Evolutionary conservation across 345 rosid species (phyloP).

Genomic region (Brassica nigra): DNA sequence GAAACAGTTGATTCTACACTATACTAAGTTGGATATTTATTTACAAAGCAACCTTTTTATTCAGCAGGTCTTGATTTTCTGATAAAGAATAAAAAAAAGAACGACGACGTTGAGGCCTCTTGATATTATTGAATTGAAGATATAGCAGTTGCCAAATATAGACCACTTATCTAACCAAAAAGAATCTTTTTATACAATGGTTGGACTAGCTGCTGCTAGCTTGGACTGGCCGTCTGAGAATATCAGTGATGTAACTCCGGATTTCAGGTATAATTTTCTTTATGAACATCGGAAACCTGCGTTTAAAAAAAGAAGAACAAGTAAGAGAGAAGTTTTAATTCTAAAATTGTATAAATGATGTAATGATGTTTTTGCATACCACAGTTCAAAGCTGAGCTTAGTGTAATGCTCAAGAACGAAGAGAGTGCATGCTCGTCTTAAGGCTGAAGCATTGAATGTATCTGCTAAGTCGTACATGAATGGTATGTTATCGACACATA

Average conservation of each 20-base stretch:
- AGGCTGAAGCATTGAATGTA: conserved; percentile 57
- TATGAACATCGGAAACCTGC: conserved; percentile 57
- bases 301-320: neutral
- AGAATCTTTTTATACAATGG: conserved; percentile 24
- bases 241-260: conserved; percentile 47
- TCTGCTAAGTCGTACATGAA: conserved; percentile 69
- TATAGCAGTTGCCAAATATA: conserved; percentile 6
- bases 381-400: conserved; percentile 54
- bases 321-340: neutral
- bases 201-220: conserved; percentile 20
- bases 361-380: conserved; percentile 43
- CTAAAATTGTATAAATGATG: neutral
- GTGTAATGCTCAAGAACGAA: conserved; percentile 60
- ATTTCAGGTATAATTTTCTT: conserved; percentile 60
- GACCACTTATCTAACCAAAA: neutral
- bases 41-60: neutral
- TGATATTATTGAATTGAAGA: neutral
- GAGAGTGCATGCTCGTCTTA: conserved; percentile 67
- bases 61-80: neutral
- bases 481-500: conserved; percentile 57
- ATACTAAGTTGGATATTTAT: neutral
- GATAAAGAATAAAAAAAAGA: neutral
- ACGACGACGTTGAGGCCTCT: neutral
- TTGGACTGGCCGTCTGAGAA: conserved; percentile 43
- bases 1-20: too few species aligned